These are phyloP conservation scores for Papiliotrema fonsecae DNA, from an alignment of 1,284 basidiomycete species.

Conservation along the genomic window DNA sequence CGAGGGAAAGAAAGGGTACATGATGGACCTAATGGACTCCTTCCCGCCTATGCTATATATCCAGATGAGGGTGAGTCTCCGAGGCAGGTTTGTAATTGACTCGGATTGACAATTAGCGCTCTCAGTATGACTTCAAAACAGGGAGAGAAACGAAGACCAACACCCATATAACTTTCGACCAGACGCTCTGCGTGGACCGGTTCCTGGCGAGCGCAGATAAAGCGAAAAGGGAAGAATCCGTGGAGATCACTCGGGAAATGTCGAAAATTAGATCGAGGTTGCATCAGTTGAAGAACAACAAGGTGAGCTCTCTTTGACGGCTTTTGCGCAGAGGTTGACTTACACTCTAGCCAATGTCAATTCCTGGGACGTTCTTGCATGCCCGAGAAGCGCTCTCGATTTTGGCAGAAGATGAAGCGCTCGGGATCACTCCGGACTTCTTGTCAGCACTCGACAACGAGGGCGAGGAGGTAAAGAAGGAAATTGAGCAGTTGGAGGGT, in stretches of 20 bases:
- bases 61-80: slow-evolving; percentile 70
- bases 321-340: background rate
- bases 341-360: slow-evolving; percentile 28
- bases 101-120: slow-evolving; percentile 58
- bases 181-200: slow-evolving; percentile 84
- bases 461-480: slow-evolving; percentile 54
- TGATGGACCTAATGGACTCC: slow-evolving; percentile 81
- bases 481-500: slow-evolving; percentile 61
- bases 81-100: background rate
- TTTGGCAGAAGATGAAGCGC: slow-evolving; percentile 53
- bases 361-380: slow-evolving; percentile 30
- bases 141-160: slow-evolving; percentile 87
- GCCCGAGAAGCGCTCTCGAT: slow-evolving; percentile 22
- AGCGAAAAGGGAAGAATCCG: slow-evolving; percentile 64
- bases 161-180: slow-evolving; percentile 84
- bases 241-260: slow-evolving; percentile 64
- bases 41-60: slow-evolving; percentile 89
- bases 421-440: slow-evolving; percentile 42
- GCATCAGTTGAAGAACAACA: slow-evolving; percentile 62
- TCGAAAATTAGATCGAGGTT: slow-evolving; percentile 61
- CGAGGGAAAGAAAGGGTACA: slow-evolving; percentile 75
- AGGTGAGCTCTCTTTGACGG: slow-evolving; percentile 50
- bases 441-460: slow-evolving; percentile 51
- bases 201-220: slow-evolving; percentile 75
- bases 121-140: slow-evolving; percentile 75